Evolutionary conservation across 129 eudicot species (phyloP).

Genomic region (Logfia minima): DNA sequence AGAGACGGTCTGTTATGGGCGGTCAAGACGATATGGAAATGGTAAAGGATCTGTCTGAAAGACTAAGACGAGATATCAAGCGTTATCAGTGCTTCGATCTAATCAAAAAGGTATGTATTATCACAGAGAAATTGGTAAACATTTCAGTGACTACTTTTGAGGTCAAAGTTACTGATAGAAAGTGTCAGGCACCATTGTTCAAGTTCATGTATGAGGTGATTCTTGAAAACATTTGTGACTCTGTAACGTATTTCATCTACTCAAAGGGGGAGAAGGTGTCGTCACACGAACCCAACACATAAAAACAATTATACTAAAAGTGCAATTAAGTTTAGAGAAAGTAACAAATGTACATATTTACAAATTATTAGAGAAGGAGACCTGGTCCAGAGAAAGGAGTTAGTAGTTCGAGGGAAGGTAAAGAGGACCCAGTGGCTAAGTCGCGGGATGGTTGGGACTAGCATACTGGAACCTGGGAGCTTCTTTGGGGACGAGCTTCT

Average conservation of each 20-base stretch:
- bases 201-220: conserved; percentile 52
- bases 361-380: conserved; percentile 67
- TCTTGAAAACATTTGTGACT: conserved; percentile 68
- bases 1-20: conserved; percentile 48
- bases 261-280: conserved; percentile 60
- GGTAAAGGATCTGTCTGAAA: conserved; percentile 60
- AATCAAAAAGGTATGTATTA: conserved; percentile 45
- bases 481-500: conserved; percentile 61
- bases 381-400: conserved; percentile 56
- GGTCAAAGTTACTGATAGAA: conserved; percentile 3
- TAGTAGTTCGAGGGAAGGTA: conserved; percentile 45
- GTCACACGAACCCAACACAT: conserved; percentile 10
- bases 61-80: conserved; percentile 59
- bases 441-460: conserved; percentile 48
- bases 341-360: not conserved
- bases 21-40: conserved; percentile 59
- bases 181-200: conserved; percentile 59
- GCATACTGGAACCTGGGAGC: conserved; percentile 43
- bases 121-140: not conserved
- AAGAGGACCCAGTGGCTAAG: conserved; percentile 53
- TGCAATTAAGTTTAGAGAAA: not conserved
- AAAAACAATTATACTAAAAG: not conserved
- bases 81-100: conserved; percentile 62
- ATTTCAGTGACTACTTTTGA: not conserved
- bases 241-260: conserved; percentile 46